phyloP scores from a whole-genome alignment of 1,139 yeast genomes.

The Ogataea hybrid region DNA sequence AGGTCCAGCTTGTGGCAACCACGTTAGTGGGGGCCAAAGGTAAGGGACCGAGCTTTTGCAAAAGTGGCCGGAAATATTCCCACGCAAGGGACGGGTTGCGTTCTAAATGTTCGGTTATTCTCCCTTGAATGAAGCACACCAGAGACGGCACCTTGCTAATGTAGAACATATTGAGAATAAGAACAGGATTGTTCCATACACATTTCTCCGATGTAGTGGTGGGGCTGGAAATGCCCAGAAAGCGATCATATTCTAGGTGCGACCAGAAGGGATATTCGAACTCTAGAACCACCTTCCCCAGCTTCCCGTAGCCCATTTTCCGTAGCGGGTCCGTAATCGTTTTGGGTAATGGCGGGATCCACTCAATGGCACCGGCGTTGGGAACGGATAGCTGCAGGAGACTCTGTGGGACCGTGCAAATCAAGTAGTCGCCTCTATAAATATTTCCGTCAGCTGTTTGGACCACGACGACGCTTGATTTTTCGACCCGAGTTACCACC shows the following conservation, averaged over 20 bases:
- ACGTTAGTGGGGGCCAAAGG: conserved; percentile 44
- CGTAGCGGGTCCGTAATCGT: conserved; percentile 44
- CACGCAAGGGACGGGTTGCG: conserved; percentile 40
- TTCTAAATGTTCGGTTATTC: conserved; percentile 56
- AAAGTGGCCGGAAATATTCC: conserved; percentile 43
- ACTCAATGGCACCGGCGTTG: conserved; percentile 46
- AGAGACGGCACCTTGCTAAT: conserved; percentile 46
- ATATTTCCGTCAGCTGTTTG: conserved; percentile 31
- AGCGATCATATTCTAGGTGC: conserved; percentile 43
- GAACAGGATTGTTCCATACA: conserved; percentile 51
- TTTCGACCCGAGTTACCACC: conserved; percentile 45
- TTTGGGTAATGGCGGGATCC: conserved; percentile 59
- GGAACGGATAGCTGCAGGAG: conserved; percentile 43
- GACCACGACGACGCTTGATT: conserved; percentile 17
- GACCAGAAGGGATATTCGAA: conserved; percentile 70
- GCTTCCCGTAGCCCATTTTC: conserved; percentile 60
- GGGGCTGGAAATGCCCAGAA: conserved; percentile 44
- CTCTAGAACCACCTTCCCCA: conserved; percentile 78
- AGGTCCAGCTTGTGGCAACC: conserved; percentile 66
- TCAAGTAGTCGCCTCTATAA: conserved; percentile 47
- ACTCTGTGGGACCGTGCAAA: conserved; percentile 79
- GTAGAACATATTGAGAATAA: conserved; percentile 44
- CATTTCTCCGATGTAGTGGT: conserved; percentile 27
- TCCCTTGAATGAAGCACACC: conserved; percentile 64
- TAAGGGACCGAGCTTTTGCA: conserved; percentile 26